These are phyloP conservation scores for Pouteria glomerata DNA, from an alignment of 148 eudicot genomes.

Conservation along the genomic window DNA sequence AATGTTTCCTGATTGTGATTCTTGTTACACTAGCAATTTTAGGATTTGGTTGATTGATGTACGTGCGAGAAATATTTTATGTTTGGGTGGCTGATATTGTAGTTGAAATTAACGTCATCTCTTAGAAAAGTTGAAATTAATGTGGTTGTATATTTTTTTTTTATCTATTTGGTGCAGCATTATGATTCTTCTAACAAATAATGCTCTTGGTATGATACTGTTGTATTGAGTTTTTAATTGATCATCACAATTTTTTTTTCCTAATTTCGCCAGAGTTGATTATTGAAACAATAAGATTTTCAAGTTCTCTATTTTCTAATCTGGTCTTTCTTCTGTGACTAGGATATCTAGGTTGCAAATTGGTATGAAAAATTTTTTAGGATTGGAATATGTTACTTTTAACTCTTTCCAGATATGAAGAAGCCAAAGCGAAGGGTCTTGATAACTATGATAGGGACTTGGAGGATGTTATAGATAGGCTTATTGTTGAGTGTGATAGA, in stretches of 20 bases:
- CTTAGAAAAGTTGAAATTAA: neutral
- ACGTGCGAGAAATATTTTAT: neutral
- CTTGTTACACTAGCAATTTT: too few relatives aligned
- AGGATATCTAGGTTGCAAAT: neutral
- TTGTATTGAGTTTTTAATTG: neutral
- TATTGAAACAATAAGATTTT: neutral
- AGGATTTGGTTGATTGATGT: neutral
- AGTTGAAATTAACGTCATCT: neutral
- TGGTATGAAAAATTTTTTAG: neutral
- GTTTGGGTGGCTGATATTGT: too few relatives aligned
- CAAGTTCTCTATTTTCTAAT: neutral
- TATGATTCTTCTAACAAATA: neutral
- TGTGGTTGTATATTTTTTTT: neutral
- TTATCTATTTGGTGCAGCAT: neutral
- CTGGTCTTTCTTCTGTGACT: neutral
- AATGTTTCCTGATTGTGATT: too few relatives aligned
- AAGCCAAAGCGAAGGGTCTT: slow-evolving; percentile 69
- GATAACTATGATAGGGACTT: slow-evolving; percentile 83
- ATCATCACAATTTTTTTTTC: too few relatives aligned
- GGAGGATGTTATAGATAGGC: slow-evolving; percentile 93
- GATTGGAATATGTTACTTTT: slow-evolving; percentile 23
- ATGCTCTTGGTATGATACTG: neutral
- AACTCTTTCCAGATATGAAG: slow-evolving; percentile 68
- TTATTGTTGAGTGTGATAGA: slow-evolving; percentile 88
- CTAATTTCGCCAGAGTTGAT: neutral